A percentile compares a stretch with the other conserved stretches of the same genome.
These are phyloP conservation scores for Aspergillus tanneri DNA, from an alignment of 2,329 filamentous ascomycete species.

Conservation along the genomic window DNA sequence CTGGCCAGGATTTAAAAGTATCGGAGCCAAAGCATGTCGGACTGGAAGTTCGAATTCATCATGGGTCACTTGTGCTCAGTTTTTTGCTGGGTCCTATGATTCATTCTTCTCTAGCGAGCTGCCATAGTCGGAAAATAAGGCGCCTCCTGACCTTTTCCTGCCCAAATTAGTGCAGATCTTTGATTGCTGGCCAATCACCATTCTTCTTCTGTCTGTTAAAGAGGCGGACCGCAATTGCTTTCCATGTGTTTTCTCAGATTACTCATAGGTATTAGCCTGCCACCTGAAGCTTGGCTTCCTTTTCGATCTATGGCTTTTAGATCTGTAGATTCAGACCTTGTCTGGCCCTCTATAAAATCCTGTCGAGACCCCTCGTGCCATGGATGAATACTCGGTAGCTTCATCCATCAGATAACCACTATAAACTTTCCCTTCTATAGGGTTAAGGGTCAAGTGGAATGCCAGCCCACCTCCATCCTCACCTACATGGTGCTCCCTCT, in stretches of 20 bases:
- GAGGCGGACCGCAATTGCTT: neutral
- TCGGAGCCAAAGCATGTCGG: no score
- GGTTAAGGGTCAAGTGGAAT: constrained; percentile 15
- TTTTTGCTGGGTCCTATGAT: neutral
- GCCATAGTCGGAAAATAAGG: constrained; percentile 19
- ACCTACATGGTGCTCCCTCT: constrained; percentile 20
- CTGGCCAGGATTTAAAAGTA: no score
- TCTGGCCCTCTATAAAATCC: neutral
- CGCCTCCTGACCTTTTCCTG: constrained; percentile 8
- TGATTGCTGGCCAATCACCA: no score
- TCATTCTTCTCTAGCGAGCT: constrained; percentile 17
- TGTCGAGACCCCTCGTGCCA: neutral
- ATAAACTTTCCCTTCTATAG: neutral
- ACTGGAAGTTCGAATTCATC: no score
- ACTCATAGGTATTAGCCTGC: neutral
- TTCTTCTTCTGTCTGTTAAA: neutral
- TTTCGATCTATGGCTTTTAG: constrained; percentile 14
- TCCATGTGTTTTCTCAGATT: neutral
- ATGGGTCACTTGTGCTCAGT: no score
- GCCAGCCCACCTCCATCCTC: constrained; percentile 30
- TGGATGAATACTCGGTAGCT: neutral
- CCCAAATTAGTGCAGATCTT: no score
- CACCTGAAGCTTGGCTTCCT: constrained; percentile 22
- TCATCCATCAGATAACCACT: neutral
- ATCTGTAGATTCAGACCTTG: neutral